phyloP scores from a whole-genome alignment of 192 early-diverging fungal species.

The Paraglomus occultum region DNA sequence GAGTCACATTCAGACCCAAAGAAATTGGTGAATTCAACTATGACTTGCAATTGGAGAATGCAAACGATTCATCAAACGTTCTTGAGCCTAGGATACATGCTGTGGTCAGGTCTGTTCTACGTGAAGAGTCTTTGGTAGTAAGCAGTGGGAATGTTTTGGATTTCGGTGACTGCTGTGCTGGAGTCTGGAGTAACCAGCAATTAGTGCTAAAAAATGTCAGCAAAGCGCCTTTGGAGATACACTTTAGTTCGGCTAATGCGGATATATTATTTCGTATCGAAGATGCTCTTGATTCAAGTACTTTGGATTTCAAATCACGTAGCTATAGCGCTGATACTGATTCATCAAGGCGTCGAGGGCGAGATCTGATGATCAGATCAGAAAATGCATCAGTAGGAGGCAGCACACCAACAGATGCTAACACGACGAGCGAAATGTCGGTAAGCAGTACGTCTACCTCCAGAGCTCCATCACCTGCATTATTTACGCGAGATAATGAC shows the following conservation, averaged over 20 bases:
- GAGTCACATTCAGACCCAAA: conserved; percentile 81
- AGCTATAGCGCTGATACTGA: conserved; percentile 4
- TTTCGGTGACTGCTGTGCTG: conserved; percentile 93
- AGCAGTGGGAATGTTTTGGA: conserved; percentile 76
- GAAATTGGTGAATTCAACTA: conserved; percentile 90
- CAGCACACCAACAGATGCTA: conserved; percentile 35
- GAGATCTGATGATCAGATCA: not conserved
- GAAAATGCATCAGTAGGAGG: conserved; percentile 1
- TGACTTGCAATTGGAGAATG: conserved; percentile 87
- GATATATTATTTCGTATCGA: conserved; percentile 55
- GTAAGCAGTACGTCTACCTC: conserved; percentile 47
- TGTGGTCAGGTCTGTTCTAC: conserved; percentile 65
- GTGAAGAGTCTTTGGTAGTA: conserved; percentile 70
- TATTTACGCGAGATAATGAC: conserved; percentile 26
- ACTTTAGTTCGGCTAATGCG: conserved; percentile 61
- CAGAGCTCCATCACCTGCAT: conserved; percentile 45
- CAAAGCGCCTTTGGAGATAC: conserved; percentile 71
- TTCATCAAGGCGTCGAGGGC: not conserved
- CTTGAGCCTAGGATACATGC: conserved; percentile 81
- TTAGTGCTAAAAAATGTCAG: conserved; percentile 81
- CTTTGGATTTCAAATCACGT: not conserved
- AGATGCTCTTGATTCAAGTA: conserved; percentile 5
- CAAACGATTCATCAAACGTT: conserved; percentile 82
- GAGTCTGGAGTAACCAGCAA: conserved; percentile 79
- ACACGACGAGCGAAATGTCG: conserved; percentile 51